Percentiles rank a stretch among this genome's conserved stretches.
phyloP scores from a whole-genome alignment of 106 monocot genomes.

The Acanthochlamys bracteata region DNA sequence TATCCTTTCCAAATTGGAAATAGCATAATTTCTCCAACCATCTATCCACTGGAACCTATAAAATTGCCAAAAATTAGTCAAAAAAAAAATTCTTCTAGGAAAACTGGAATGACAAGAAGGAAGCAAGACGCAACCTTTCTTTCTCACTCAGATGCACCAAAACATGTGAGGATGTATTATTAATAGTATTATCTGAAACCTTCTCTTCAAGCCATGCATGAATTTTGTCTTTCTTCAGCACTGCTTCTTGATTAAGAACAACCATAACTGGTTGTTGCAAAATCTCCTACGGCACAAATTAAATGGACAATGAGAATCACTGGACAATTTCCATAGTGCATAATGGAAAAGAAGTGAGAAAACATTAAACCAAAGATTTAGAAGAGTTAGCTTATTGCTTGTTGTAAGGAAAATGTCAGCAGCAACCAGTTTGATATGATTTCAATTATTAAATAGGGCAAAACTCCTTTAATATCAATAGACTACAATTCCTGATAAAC shows the following conservation, averaged over 20 bases:
- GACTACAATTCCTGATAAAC: too few species aligned
- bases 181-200: slow-evolving; percentile 18
- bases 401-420: too few species aligned
- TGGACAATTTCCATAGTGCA: too few species aligned
- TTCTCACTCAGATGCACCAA: slow-evolving; percentile 20
- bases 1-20: slow-evolving; percentile 9
- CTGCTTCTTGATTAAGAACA: slow-evolving; percentile 46
- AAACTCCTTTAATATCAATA: too few species aligned
- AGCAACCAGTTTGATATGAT: too few species aligned
- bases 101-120: background rate
- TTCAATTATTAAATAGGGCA: too few species aligned
- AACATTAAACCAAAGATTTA: too few species aligned
- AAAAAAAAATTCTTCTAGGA: background rate
- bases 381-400: too few species aligned
- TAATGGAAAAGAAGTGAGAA: too few species aligned
- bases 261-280: slow-evolving; percentile 66
- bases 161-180: slow-evolving; percentile 26
- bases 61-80: background rate
- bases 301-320: too few species aligned
- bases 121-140: slow-evolving; percentile 66
- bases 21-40: slow-evolving; percentile 52
- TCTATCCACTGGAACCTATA: slow-evolving; percentile 55
- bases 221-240: slow-evolving; percentile 17
- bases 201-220: slow-evolving; percentile 68
- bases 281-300: slow-evolving; percentile 40